Percentiles rank a stretch among this genome's conserved stretches.
phyloP scores from a whole-genome alignment of 441 rosid genomes.

The Adansonia madagascariensis region DNA sequence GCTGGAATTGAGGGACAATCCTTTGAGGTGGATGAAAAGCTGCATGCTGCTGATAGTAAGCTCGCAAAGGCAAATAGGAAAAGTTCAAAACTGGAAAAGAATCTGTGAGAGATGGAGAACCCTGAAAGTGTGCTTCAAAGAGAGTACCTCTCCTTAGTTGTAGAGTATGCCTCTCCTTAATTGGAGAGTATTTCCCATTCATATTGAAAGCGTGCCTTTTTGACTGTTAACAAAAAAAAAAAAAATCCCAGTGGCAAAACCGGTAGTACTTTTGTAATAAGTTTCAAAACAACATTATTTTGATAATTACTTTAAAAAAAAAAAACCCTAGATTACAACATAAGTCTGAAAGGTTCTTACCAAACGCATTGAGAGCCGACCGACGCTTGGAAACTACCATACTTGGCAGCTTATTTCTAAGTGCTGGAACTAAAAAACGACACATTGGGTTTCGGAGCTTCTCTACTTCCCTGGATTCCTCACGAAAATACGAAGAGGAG shows the following conservation, averaged over 20 bases:
- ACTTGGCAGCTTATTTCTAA: slow-evolving; percentile 35
- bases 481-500: slow-evolving; percentile 37
- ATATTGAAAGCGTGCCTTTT: too few species aligned
- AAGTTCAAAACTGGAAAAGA: slow-evolving; percentile 66
- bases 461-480: slow-evolving; percentile 26
- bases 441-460: slow-evolving; percentile 19
- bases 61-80: slow-evolving; percentile 63
- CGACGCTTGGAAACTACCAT: slow-evolving; percentile 54
- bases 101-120: slow-evolving; percentile 66
- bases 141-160: slow-evolving; percentile 64
- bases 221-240: too few species aligned
- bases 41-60: slow-evolving; percentile 58
- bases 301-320: too few species aligned
- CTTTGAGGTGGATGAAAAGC: slow-evolving; percentile 59
- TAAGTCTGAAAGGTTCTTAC: slow-evolving; percentile 25
- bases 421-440: slow-evolving; percentile 21
- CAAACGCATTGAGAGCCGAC: slow-evolving; percentile 44
- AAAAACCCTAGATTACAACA: too few species aligned
- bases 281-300: too few species aligned
- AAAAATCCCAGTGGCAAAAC: too few species aligned
- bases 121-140: slow-evolving; percentile 65
- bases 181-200: too few species aligned
- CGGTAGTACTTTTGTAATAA: too few species aligned
- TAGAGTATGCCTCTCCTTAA: slow-evolving; percentile 53
- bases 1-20: slow-evolving; percentile 60